Percentiles rank a stretch among this genome's conserved stretches.
Conservation (phyloP, 2,329 filamentous ascomycete species). For the Emmonsia crescens region DNA sequence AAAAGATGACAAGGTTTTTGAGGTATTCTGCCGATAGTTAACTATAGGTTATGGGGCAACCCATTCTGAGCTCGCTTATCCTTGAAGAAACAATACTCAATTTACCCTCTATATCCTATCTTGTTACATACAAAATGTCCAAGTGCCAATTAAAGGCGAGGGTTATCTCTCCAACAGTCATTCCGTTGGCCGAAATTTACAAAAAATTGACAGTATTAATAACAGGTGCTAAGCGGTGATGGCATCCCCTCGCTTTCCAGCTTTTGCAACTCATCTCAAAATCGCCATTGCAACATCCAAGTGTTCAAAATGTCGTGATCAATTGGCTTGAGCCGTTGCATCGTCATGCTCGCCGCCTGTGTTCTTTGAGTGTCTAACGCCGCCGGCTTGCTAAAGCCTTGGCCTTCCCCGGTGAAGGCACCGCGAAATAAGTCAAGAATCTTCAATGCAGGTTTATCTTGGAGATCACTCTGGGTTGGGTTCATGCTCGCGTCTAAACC, state of each 20-base stretch:
- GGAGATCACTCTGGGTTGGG: slow-evolving; percentile 27
- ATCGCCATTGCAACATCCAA: slow-evolving; percentile 17
- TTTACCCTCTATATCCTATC: neutral
- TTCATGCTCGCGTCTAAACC: slow-evolving; percentile 35
- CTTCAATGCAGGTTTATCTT: slow-evolving; percentile 42
- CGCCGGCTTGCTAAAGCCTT: slow-evolving; percentile 18
- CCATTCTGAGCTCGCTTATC: neutral
- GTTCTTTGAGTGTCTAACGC: slow-evolving; percentile 35
- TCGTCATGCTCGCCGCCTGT: slow-evolving; percentile 31
- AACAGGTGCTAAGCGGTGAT: neutral
- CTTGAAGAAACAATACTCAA: neutral
- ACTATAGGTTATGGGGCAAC: neutral
- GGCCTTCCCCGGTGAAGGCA: slow-evolving; percentile 16
- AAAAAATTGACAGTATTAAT: neutral
- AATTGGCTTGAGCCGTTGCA: slow-evolving; percentile 33
- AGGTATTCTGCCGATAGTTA: neutral
- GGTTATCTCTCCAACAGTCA: neutral
- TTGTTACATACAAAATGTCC: neutral
- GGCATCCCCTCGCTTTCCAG: neutral
- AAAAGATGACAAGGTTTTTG: no score
- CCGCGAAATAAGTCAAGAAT: slow-evolving; percentile 41
- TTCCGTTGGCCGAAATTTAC: neutral
- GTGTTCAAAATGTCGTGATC: slow-evolving; percentile 37
- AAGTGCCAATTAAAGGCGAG: neutral
- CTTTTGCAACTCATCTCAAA: neutral